Evolutionary conservation across 306 rosid genomes (phyloP).

Genomic region (Corylus americana): DNA sequence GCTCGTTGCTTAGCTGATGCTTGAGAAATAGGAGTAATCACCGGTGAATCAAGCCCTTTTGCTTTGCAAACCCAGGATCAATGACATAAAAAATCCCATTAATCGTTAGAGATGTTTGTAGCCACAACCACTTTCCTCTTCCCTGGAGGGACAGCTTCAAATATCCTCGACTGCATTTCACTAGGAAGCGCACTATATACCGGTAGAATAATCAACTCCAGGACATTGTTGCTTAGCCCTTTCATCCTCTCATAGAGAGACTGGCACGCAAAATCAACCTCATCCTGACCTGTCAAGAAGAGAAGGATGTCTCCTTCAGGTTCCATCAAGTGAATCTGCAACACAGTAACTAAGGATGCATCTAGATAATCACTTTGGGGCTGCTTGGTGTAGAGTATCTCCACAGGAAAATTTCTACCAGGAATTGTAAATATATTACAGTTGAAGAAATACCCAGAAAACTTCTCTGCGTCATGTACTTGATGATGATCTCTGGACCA

Average conservation of each 20-base stretch:
- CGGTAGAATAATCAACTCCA: constrained; percentile 76
- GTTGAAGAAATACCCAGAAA: constrained; percentile 77
- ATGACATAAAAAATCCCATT: constrained; percentile 82
- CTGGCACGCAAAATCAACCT: constrained; percentile 87
- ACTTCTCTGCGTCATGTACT: constrained; percentile 93
- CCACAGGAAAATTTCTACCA: constrained; percentile 86
- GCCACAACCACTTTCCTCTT: constrained; percentile 91
- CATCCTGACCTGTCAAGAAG: constrained; percentile 94
- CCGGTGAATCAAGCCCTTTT: constrained; percentile 80
- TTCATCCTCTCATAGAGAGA: constrained; percentile 86
- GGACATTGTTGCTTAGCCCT: constrained; percentile 68
- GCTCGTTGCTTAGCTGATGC: constrained; percentile 90
- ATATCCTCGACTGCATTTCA: constrained; percentile 85
- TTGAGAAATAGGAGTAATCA: constrained; percentile 85
- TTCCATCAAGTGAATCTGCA: constrained; percentile 82
- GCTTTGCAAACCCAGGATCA: constrained; percentile 91
- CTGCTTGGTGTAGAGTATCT: constrained; percentile 73
- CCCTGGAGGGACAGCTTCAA: constrained; percentile 86
- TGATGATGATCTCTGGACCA: constrained; percentile 74
- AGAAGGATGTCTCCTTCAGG: constrained; percentile 94
- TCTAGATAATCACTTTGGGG: constrained; percentile 85
- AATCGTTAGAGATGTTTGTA: constrained; percentile 81
- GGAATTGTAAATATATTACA: constrained; percentile 81
- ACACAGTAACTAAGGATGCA: constrained; percentile 71
- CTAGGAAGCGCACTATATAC: constrained; percentile 87